These are phyloP conservation scores for Euphorbia schlechtendalii DNA, from an alignment of 441 rosid genomes.

Conservation along the genomic window DNA sequence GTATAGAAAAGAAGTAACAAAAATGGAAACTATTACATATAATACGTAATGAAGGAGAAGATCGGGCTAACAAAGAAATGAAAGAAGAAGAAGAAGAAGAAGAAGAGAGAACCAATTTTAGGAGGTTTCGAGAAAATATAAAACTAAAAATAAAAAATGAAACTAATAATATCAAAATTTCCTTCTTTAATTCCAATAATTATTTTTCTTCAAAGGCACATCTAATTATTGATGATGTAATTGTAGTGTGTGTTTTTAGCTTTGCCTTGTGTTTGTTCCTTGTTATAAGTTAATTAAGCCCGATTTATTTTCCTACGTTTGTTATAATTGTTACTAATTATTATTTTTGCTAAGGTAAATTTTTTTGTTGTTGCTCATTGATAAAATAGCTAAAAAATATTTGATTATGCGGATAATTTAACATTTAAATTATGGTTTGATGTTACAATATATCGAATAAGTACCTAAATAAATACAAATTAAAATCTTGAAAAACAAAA, in stretches of 20 bases:
- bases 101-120: constrained; percentile 6
- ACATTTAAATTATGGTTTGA: too few species aligned
- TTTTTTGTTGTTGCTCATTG: too few species aligned
- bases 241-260: constrained; percentile 6
- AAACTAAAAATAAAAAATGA: background rate
- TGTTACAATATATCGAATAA: too few species aligned
- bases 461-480: too few species aligned
- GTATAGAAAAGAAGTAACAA: background rate
- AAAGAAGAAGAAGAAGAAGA: background rate
- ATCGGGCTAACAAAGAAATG: background rate
- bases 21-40: constrained; percentile 3
- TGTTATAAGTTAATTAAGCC: too few species aligned
- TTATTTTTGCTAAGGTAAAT: too few species aligned
- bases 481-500: background rate
- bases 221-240: constrained; percentile 33
- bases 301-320: too few species aligned
- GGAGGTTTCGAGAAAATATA: constrained; percentile 42
- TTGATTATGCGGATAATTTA: too few species aligned
- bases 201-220: constrained; percentile 3
- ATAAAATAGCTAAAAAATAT: too few species aligned
- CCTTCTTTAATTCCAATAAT: background rate
- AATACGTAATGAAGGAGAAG: background rate
- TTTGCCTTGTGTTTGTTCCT: constrained; percentile 1
- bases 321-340: too few species aligned
- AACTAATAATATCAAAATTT: background rate